Evolutionary conservation across 2,329 filamentous ascomycete genomes (phyloP).

Genomic region (Tolypocladium pustulatum): DNA sequence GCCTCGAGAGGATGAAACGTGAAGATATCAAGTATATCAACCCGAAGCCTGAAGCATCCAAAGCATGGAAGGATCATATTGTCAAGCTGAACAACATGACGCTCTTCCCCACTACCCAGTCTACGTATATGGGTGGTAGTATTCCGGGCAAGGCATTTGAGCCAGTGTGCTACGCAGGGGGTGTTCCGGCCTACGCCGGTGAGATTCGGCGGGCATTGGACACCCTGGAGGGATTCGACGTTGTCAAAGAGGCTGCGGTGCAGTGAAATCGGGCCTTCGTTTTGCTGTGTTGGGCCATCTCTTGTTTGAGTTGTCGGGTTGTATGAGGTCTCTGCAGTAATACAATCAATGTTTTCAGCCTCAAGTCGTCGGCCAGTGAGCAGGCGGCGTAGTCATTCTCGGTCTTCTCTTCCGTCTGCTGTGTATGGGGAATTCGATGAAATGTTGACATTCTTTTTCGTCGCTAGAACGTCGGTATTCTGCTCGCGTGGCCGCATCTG

Average conservation of each 20-base stretch:
- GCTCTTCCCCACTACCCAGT: constrained; percentile 37
- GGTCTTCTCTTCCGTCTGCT: no score
- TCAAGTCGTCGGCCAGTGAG: no score
- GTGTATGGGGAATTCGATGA: no score
- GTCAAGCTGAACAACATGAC: constrained; percentile 32
- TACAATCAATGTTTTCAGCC: no score
- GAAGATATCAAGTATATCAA: constrained; percentile 40
- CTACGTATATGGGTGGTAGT: constrained; percentile 46
- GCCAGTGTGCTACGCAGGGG: constrained; percentile 36
- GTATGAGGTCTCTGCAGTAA: no score
- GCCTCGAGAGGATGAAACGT: constrained; percentile 35
- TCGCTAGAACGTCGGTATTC: no score
- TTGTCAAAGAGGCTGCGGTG: constrained; percentile 6
- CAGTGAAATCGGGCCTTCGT: not conserved
- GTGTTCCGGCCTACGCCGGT: constrained; percentile 22
- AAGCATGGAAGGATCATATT: constrained; percentile 38
- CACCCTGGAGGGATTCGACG: constrained; percentile 23
- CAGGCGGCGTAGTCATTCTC: no score
- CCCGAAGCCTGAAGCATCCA: constrained; percentile 30
- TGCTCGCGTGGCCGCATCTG: no score
- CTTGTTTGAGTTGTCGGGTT: no score
- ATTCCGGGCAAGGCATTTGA: constrained; percentile 43
- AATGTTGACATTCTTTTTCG: no score
- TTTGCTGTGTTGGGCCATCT: not conserved
- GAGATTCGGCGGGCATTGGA: constrained; percentile 23